Percentiles rank a stretch among this genome's conserved stretches.
Conservation (phyloP, 768 basidiomycete species). For the Rhodotorula taiwanensis region DNA sequence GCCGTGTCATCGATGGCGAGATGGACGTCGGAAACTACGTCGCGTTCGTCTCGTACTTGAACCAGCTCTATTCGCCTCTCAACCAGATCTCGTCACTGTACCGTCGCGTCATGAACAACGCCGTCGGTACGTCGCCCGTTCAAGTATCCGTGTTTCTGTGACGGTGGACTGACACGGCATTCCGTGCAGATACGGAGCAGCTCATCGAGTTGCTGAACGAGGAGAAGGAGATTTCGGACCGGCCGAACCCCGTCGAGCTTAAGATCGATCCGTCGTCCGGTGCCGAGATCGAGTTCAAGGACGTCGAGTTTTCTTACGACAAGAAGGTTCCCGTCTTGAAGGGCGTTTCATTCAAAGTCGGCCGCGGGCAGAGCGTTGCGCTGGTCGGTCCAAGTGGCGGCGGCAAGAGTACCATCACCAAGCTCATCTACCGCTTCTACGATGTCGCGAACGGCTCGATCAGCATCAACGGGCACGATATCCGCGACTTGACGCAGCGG, state of each 20-base stretch:
- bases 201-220: conserved; percentile 73
- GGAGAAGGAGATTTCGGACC: conserved; percentile 75
- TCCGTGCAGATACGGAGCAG: conserved; percentile 66
- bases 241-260: conserved; percentile 65
- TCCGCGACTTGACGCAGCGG: conserved; percentile 75
- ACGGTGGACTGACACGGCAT: too few relatives aligned
- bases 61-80: conserved; percentile 48
- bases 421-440: conserved; percentile 72
- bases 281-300: conserved; percentile 82
- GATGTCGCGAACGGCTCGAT: conserved; percentile 60
- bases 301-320: conserved; percentile 75
- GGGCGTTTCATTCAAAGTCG: conserved; percentile 78
- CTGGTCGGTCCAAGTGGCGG: conserved; percentile 77
- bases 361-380: conserved; percentile 78
- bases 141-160: conserved; percentile 67
- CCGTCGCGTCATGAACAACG: conserved; percentile 6
- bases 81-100: conserved; percentile 4
- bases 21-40: conserved; percentile 22
- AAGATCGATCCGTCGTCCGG: conserved; percentile 48
- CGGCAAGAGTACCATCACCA: conserved; percentile 61
- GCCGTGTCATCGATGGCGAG: conserved; percentile 56
- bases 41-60: conserved; percentile 49
- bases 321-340: conserved; percentile 54
- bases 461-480: conserved; percentile 65
- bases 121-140: conserved; percentile 46